Percentiles rank a stretch among this genome's conserved stretches.
Conservation (phyloP, 2,329 filamentous ascomycete genomes). For the Monilinia laxa region DNA sequence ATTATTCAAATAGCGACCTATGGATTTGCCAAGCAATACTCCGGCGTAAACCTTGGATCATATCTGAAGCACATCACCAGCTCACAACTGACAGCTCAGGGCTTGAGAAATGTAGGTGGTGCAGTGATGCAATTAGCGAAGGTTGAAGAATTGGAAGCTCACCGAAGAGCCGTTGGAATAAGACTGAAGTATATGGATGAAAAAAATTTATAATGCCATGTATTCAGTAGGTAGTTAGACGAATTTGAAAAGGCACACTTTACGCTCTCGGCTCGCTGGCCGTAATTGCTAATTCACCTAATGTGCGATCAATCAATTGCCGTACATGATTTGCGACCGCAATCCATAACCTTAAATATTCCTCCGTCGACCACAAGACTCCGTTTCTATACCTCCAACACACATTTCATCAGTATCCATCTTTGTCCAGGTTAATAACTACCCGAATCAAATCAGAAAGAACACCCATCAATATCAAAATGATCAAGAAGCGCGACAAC, state of each 20-base stretch:
- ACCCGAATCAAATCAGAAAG: not conserved
- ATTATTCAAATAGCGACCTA: constrained; percentile 70
- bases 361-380: not conserved
- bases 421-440: not conserved
- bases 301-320: not conserved
- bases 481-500: not conserved
- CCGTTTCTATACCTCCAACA: not conserved
- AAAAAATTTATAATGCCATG: constrained; percentile 26
- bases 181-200: constrained; percentile 52
- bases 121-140: constrained; percentile 95
- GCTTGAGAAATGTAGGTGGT: constrained; percentile 77
- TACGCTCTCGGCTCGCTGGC: not conserved
- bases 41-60: constrained; percentile 90
- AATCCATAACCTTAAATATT: constrained; percentile 2
- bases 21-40: constrained; percentile 97
- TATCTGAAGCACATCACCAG: constrained; percentile 99
- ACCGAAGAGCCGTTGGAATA: constrained; percentile 72
- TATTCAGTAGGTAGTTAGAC: constrained; percentile 10
- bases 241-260: not conserved
- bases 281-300: not conserved
- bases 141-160: constrained; percentile 92
- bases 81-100: constrained; percentile 82
- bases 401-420: not conserved
- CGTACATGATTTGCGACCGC: constrained; percentile 2
- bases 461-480: not conserved